Percentiles rank a stretch among this genome's conserved stretches.
Evolutionary conservation across 805 yeast genomes (phyloP).

Genomic region (Metschnikowia peoriensis): DNA sequence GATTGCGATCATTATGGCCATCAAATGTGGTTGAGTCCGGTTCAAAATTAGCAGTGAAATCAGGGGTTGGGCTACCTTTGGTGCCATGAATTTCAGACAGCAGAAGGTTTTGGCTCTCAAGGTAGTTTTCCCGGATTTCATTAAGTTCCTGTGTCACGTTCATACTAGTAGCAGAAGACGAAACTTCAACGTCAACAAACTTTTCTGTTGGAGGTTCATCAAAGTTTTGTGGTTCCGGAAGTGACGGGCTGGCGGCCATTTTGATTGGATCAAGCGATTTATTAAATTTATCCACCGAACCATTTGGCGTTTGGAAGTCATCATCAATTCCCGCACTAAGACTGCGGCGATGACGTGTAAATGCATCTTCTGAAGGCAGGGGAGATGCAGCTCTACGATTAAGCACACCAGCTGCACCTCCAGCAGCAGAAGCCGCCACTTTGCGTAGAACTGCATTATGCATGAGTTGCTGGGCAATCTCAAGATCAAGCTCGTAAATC

Average conservation of each 20-base stretch:
- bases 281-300: slow-evolving; percentile 19
- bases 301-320: slow-evolving; percentile 26
- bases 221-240: not conserved
- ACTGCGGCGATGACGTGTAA: slow-evolving; percentile 34
- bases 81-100: not conserved
- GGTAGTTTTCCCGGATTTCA: slow-evolving; percentile 2
- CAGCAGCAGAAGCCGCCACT: slow-evolving; percentile 21
- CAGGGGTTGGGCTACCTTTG: not conserved
- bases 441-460: slow-evolving; percentile 11
- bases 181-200: slow-evolving; percentile 31
- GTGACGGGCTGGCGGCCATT: not conserved
- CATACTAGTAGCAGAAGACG: slow-evolving; percentile 24
- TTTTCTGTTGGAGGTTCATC: slow-evolving; percentile 15
- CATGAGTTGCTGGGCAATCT: slow-evolving; percentile 36
- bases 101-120: not conserved
- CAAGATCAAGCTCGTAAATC: slow-evolving; percentile 62
- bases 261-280: slow-evolving; percentile 28
- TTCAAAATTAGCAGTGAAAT: slow-evolving; percentile 1
- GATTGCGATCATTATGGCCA: not conserved
- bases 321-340: slow-evolving; percentile 35
- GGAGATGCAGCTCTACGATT: slow-evolving; percentile 18
- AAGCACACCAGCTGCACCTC: slow-evolving; percentile 20
- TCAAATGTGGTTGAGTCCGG: not conserved
- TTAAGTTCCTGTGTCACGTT: slow-evolving; percentile 9
- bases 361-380: slow-evolving; percentile 18